phyloP scores from a whole-genome alignment of 108 stramenopile species.

The Cyclotella cryptica region DNA sequence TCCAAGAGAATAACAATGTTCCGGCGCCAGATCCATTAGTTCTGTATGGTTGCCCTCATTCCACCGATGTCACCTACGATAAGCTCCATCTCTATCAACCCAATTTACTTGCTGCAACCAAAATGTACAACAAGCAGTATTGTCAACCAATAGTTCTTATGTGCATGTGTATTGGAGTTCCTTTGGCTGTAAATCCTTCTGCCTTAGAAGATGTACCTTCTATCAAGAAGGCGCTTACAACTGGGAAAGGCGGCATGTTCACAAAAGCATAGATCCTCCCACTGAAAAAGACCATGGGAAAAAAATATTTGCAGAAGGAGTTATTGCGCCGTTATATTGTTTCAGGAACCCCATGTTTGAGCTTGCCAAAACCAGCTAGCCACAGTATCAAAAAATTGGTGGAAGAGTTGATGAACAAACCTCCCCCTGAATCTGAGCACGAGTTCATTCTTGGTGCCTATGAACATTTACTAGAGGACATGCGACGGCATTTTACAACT shows the following conservation, averaged over 20 bases:
- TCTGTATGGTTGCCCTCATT: not conserved
- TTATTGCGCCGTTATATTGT: not conserved
- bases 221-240: not conserved
- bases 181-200: not conserved
- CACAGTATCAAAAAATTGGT: not conserved
- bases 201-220: not conserved
- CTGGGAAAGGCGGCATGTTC: not conserved
- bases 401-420: not conserved
- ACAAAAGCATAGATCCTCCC: not conserved
- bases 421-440: not conserved
- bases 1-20: too few species aligned
- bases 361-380: not conserved
- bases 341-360: not conserved
- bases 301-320: constrained; percentile 11
- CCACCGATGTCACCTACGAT: not conserved
- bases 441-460: not conserved
- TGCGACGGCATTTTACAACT: not conserved
- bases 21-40: too few species aligned
- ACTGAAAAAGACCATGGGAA: not conserved
- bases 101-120: not conserved
- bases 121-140: not conserved
- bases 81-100: constrained; percentile 5
- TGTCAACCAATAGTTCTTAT: not conserved
- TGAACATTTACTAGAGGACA: not conserved
- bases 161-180: constrained; percentile 11